A percentile compares a stretch with the other conserved stretches of the same genome.
phyloP scores from a whole-genome alignment of 169 alveolate species.

The Neospora caninum region DNA sequence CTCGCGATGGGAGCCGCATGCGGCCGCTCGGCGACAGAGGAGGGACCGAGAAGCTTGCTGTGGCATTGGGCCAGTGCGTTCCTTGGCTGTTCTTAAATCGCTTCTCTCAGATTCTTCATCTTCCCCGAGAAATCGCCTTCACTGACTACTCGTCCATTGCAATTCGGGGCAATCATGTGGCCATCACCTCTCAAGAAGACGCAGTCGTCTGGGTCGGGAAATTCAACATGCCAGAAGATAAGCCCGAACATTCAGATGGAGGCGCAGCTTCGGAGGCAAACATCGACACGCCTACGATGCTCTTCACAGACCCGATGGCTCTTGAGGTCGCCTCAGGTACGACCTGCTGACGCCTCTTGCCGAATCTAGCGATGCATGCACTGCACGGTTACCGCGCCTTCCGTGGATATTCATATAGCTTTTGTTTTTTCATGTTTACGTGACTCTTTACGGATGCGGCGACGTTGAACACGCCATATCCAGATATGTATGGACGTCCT shows the following conservation, averaged over 20 bases:
- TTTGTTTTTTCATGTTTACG: too few species aligned
- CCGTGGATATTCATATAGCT: too few species aligned
- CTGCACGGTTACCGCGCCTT: too few species aligned
- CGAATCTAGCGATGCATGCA: too few species aligned
- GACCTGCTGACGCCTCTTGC: too few species aligned
- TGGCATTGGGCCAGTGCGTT: too few species aligned
- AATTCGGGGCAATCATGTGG: not conserved
- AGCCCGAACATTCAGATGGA: not conserved
- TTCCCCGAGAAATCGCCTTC: conserved; percentile 40
- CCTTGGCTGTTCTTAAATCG: not conserved
- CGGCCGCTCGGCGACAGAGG: too few species aligned
- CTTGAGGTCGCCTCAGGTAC: conserved; percentile 49
- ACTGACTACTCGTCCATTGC: conserved; percentile 46
- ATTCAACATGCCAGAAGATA: conserved; percentile 12
- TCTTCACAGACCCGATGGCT: conserved; percentile 7
- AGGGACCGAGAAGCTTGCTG: too few species aligned
- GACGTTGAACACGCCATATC: too few species aligned
- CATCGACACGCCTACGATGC: not conserved
- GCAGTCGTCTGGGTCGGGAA: conserved; percentile 39
- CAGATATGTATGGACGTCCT: too few species aligned
- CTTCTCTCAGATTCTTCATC: not conserved
- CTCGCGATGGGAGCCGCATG: too few species aligned
- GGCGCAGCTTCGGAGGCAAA: not conserved
- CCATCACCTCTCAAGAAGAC: conserved; percentile 51
- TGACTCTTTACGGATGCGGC: too few species aligned